Evolutionary conservation across 225 moss, liverwort and hornwort species (phyloP).

Genomic region (Lunularia cruciata): DNA sequence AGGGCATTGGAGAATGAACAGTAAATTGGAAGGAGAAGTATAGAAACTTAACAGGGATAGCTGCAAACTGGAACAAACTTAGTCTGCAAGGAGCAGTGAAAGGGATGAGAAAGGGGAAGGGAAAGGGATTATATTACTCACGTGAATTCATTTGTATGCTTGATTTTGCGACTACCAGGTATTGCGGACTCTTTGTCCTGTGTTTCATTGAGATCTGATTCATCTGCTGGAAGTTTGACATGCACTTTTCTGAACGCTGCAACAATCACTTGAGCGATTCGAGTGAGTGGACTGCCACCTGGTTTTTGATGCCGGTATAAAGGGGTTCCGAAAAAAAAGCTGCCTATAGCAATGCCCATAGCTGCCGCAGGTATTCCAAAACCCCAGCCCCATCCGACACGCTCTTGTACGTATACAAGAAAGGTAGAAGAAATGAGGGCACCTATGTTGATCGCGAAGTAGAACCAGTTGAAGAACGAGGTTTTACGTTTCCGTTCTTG

Average conservation of each 20-base stretch:
- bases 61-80: not conserved
- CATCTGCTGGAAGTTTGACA: constrained; percentile 36
- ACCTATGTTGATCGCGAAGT: constrained; percentile 88
- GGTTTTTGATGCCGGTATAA: constrained; percentile 83
- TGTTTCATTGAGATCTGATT: constrained; percentile 52
- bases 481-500: constrained; percentile 61
- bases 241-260: constrained; percentile 52
- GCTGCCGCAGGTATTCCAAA: constrained; percentile 82
- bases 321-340: constrained; percentile 64
- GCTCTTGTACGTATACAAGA: constrained; percentile 72
- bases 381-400: constrained; percentile 84
- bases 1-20: not conserved
- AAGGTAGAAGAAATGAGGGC: constrained; percentile 65
- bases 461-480: constrained; percentile 98
- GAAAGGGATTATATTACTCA: constrained; percentile 13
- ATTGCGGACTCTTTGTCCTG: constrained; percentile 61
- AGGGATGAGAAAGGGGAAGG: not conserved
- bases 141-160: constrained; percentile 61
- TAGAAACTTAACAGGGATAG: not conserved
- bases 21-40: not conserved
- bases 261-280: constrained; percentile 65
- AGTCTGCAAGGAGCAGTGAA: not conserved
- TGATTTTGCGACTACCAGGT: constrained; percentile 65
- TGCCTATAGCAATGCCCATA: constrained; percentile 68
- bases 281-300: constrained; percentile 80